Conservation (phyloP, 23 red algal species). For the Gracilariopsis chorda region DNA sequence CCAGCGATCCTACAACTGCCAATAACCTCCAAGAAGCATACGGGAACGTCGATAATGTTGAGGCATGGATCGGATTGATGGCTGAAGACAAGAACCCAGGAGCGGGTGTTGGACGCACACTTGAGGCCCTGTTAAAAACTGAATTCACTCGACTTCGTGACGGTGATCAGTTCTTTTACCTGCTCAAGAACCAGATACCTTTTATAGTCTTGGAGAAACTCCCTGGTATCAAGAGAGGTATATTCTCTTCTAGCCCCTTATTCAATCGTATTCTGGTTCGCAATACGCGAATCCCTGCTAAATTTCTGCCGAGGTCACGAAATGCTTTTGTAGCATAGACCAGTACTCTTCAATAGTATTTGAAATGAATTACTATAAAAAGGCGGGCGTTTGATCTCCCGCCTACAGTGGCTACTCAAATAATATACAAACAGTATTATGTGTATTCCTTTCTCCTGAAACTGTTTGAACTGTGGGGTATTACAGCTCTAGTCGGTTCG, state of each 20-base stretch:
- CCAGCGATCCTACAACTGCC: neutral
- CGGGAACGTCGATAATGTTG: constrained; percentile 12
- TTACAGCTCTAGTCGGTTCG: too few species aligned
- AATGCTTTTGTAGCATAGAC: too few species aligned
- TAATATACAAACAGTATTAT: too few species aligned
- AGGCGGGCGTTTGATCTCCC: too few species aligned
- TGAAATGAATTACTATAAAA: too few species aligned
- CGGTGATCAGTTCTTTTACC: constrained; percentile 52
- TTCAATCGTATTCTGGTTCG: neutral
- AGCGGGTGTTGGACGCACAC: neutral
- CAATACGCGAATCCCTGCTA: neutral
- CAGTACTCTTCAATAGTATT: too few species aligned
- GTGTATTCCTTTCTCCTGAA: too few species aligned
- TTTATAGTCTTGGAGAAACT: neutral
- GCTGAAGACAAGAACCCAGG: constrained; percentile 8
- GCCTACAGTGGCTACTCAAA: too few species aligned
- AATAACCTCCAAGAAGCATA: neutral
- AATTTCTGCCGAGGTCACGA: neutral
- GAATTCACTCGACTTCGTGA: constrained; percentile 35
- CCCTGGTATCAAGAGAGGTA: neutral
- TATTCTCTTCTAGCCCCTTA: neutral
- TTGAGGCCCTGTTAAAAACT: neutral
- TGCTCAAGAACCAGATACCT: neutral
- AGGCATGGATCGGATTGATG: constrained; percentile 18
- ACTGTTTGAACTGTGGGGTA: too few species aligned